These are phyloP conservation scores for Phytophthora parvispora DNA, from an alignment of 352 stramenopile genomes.

Conservation along the genomic window DNA sequence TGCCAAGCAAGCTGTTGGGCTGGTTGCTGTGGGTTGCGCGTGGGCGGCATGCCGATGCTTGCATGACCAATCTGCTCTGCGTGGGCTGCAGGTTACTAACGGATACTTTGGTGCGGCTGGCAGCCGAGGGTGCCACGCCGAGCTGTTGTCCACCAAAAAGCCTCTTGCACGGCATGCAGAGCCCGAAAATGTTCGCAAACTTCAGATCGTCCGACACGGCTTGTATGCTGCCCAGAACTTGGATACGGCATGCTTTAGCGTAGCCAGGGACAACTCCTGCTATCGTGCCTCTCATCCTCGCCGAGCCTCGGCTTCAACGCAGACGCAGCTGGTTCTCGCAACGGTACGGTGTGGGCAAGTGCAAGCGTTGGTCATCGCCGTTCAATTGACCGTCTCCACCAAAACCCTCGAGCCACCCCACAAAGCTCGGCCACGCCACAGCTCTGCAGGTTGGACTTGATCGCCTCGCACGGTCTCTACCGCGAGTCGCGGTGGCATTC, in stretches of 20 bases:
- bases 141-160: constrained; percentile 20
- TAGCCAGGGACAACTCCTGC: background rate
- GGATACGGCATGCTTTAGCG: constrained; percentile 4
- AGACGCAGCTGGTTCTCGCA: constrained; percentile 22
- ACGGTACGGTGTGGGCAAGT: constrained; percentile 1
- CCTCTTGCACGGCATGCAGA: constrained; percentile 7
- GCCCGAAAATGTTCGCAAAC: constrained; percentile 26
- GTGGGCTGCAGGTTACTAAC: constrained; percentile 23
- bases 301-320: constrained; percentile 23
- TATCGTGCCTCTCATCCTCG: constrained; percentile 19
- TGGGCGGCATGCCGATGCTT: background rate
- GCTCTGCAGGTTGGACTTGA: constrained; percentile 1
- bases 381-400: constrained; percentile 36
- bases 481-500: constrained; percentile 1
- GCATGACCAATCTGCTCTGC: background rate
- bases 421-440: constrained; percentile 10
- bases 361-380: background rate
- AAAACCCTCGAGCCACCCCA: constrained; percentile 24
- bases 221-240: constrained; percentile 13
- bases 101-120: constrained; percentile 36
- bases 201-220: background rate
- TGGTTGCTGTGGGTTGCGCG: constrained; percentile 5
- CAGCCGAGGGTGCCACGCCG: constrained; percentile 16
- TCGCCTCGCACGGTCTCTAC: constrained; percentile 31
- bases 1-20: constrained; percentile 22